phyloP scores from a whole-genome alignment of 495 filamentous ascomycete species.

The Podospora tetraspora region DNA sequence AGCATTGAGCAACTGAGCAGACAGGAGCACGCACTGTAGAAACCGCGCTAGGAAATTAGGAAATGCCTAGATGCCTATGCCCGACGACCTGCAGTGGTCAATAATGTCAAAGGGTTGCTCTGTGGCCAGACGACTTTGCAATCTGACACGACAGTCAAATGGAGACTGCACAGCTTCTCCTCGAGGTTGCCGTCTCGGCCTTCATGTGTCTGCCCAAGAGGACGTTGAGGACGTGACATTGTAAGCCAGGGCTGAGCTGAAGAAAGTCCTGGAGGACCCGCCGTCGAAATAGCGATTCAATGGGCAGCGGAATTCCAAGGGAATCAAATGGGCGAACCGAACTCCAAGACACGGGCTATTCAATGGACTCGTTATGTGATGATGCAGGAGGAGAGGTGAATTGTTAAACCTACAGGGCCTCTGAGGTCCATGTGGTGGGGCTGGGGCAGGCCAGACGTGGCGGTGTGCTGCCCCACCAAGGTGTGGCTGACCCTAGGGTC shows the following conservation, averaged over 20 bases:
- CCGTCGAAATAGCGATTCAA: neutral
- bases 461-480: neutral
- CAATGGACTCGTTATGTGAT: neutral
- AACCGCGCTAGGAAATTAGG: too few species aligned
- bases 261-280: too few species aligned
- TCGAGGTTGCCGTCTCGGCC: too few species aligned
- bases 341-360: neutral
- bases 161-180: neutral
- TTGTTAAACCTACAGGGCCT: neutral
- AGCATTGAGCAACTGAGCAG: neutral
- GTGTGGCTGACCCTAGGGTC: constrained; percentile 21
- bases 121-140: neutral
- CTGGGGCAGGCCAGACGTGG: neutral
- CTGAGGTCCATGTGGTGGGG: neutral
- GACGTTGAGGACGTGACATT: too few species aligned
- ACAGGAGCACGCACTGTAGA: neutral
- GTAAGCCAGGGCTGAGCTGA: neutral
- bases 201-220: neutral
- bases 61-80: neutral
- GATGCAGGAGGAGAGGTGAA: neutral
- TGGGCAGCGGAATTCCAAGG: neutral
- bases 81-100: neutral
- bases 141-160: neutral
- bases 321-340: neutral
- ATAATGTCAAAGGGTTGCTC: neutral